Conservation (phyloP, 176 grass and related monocot genomes). For the Carex pumila region DNA sequence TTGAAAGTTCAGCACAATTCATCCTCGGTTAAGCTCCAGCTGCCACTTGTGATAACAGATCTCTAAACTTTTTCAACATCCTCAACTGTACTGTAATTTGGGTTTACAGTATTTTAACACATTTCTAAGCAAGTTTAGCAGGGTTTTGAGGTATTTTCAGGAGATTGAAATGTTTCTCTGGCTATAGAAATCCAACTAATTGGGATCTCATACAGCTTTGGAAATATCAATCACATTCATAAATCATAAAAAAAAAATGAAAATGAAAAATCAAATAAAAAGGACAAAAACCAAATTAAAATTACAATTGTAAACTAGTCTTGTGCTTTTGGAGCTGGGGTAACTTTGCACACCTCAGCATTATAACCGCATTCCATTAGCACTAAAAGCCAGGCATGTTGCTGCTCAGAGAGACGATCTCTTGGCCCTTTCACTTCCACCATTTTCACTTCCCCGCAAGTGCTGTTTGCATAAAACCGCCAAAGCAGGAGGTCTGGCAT, state of each 20-base stretch:
- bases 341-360: conserved; percentile 88
- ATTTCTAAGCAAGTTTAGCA: neutral
- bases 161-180: neutral
- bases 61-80: neutral
- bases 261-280: neutral
- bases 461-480: conserved; percentile 57
- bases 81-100: neutral
- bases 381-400: conserved; percentile 75
- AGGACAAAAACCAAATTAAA: neutral
- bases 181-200: neutral
- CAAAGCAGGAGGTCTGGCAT: conserved; percentile 87
- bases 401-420: conserved; percentile 83
- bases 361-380: conserved; percentile 71
- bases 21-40: neutral
- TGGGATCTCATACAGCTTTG: neutral
- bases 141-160: neutral
- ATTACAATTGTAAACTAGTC: neutral
- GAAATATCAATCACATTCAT: neutral
- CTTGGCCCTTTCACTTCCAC: conserved; percentile 90
- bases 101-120: neutral
- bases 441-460: conserved; percentile 58
- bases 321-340: conserved; percentile 20
- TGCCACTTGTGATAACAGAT: neutral
- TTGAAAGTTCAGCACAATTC: neutral
- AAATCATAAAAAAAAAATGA: neutral